phyloP scores from a whole-genome alignment of 306 rosid genomes.

The Crataegus laevigata region DNA sequence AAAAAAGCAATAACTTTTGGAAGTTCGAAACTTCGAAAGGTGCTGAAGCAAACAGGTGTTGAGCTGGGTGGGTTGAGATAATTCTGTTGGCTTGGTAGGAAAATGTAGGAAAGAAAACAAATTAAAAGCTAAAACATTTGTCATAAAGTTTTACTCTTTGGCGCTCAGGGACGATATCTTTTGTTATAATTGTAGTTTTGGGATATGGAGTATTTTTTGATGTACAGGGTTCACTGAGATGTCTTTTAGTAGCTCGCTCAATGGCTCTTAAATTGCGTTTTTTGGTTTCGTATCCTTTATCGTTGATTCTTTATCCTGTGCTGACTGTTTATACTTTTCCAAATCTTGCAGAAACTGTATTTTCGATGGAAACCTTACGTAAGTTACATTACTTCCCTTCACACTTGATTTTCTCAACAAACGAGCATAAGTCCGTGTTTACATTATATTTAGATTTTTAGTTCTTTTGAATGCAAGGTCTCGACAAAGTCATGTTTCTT shows the following conservation, averaged over 20 bases:
- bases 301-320: background rate
- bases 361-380: constrained; percentile 86
- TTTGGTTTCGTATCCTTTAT: background rate
- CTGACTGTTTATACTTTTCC: constrained; percentile 25
- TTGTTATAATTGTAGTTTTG: background rate
- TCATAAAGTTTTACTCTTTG: background rate
- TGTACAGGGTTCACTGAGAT: background rate
- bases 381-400: constrained; percentile 32
- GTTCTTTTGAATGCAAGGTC: background rate
- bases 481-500: background rate
- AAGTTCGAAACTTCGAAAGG: no score
- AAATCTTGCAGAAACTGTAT: constrained; percentile 71
- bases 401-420: background rate
- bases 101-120: background rate
- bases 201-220: background rate
- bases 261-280: background rate
- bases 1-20: background rate
- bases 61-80: background rate
- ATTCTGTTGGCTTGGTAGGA: background rate
- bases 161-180: background rate
- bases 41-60: background rate
- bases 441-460: background rate
- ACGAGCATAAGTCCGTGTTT: background rate
- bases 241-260: background rate
- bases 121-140: background rate